Conservation (phyloP, 2,329 filamentous ascomycete species). For the Hypomyces perniciosus region DNA sequence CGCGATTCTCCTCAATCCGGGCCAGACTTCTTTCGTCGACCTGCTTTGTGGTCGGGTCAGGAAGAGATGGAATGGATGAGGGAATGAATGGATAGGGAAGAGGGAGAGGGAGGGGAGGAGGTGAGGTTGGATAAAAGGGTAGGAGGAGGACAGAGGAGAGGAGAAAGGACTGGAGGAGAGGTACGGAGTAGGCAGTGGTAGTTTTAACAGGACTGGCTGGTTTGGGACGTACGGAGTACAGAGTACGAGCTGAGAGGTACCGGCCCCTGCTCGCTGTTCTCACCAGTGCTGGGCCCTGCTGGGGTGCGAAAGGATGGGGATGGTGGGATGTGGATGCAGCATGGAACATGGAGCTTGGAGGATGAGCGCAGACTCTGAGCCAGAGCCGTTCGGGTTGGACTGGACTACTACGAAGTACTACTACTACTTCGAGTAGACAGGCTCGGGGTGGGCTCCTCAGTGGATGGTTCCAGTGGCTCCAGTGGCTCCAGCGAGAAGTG, state of each 20-base stretch:
- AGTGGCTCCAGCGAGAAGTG: not conserved
- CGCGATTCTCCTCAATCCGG: conserved; percentile 31
- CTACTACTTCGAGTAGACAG: no score
- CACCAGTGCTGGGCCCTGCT: not conserved
- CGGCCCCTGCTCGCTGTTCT: not conserved
- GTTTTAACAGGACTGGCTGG: conserved; percentile 28
- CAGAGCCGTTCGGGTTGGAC: not conserved
- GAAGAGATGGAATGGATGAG: conserved; percentile 46
- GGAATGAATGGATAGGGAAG: conserved; percentile 49
- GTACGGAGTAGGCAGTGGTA: conserved; percentile 13
- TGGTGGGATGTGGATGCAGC: not conserved
- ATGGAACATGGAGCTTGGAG: conserved; percentile 6
- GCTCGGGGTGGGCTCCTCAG: conserved; percentile 2
- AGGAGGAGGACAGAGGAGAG: conserved; percentile 48
- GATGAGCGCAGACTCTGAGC: not conserved
- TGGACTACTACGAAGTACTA: not conserved
- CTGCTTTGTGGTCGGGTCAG: conserved; percentile 33
- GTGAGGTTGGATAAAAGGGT: conserved; percentile 45
- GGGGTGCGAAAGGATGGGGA: not conserved
- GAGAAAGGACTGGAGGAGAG: conserved; percentile 52
- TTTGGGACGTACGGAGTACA: conserved; percentile 1
- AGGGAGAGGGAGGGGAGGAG: conserved; percentile 31
- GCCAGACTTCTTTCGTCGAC: conserved; percentile 26
- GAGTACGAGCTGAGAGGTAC: conserved; percentile 5
- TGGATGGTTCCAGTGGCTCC: conserved; percentile 7